These are phyloP conservation scores for Neobulgaria alba DNA, from an alignment of 2,329 filamentous ascomycete genomes.

Conservation along the genomic window DNA sequence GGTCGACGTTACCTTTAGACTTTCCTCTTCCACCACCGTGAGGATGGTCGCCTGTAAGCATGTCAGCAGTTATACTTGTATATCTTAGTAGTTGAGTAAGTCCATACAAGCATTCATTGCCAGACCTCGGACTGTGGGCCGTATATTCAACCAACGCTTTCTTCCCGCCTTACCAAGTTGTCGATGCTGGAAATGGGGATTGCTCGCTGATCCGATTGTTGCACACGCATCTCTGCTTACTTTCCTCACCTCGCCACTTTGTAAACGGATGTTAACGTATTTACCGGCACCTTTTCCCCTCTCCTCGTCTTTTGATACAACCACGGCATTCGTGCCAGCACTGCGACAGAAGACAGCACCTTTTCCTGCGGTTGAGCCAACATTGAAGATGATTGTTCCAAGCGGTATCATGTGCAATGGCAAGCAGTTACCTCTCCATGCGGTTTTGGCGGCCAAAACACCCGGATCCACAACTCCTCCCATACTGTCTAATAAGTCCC, in stretches of 20 bases:
- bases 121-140: constrained; percentile 91
- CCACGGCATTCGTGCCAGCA: constrained; percentile 83
- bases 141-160: constrained; percentile 85
- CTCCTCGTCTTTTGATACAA: constrained; percentile 82
- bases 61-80: constrained; percentile 15
- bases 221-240: constrained; percentile 90
- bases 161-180: constrained; percentile 93
- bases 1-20: constrained; percentile 94
- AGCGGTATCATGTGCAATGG: constrained; percentile 93
- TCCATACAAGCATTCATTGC: constrained; percentile 90
- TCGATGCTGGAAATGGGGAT: constrained; percentile 80
- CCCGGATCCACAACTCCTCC: constrained; percentile 88
- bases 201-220: constrained; percentile 90
- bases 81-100: background rate
- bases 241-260: constrained; percentile 85
- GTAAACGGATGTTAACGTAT: constrained; percentile 76
- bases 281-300: constrained; percentile 56
- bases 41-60: constrained; percentile 69
- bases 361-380: constrained; percentile 66
- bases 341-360: constrained; percentile 88
- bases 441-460: constrained; percentile 90
- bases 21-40: constrained; percentile 99
- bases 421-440: constrained; percentile 88
- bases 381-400: constrained; percentile 85
- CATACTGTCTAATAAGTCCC: constrained; percentile 82